Percentiles rank a stretch among this genome's conserved stretches.
These are phyloP conservation scores for Mycogone perniciosa DNA, from an alignment of 2,329 filamentous ascomycete genomes.

Conservation along the genomic window DNA sequence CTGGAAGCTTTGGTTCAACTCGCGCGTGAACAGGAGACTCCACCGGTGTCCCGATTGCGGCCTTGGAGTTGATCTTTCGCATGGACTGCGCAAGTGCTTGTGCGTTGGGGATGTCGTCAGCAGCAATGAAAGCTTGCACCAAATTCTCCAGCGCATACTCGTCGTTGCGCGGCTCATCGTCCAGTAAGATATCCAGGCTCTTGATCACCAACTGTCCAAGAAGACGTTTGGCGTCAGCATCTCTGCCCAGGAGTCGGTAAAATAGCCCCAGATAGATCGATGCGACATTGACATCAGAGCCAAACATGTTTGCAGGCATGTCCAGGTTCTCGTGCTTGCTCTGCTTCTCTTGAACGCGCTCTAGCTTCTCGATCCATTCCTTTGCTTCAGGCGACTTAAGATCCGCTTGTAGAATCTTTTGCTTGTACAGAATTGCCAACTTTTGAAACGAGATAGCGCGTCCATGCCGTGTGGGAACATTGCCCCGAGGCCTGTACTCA, in stretches of 20 bases:
- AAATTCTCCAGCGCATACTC: slow-evolving; percentile 37
- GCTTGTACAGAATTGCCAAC: slow-evolving; percentile 33
- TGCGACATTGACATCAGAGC: slow-evolving; percentile 36
- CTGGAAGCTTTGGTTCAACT: slow-evolving; percentile 31
- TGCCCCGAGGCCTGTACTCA: slow-evolving; percentile 34
- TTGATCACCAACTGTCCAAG: slow-evolving; percentile 30
- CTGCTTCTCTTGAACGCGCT: slow-evolving; percentile 31
- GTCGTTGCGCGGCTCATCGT: slow-evolving; percentile 37
- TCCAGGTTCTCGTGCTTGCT: slow-evolving; percentile 32
- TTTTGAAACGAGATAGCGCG: slow-evolving; percentile 36
- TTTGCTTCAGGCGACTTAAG: slow-evolving; percentile 21
- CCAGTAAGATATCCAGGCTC: slow-evolving; percentile 32
- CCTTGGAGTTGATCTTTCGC: slow-evolving; percentile 28
- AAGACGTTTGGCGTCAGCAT: slow-evolving; percentile 22
- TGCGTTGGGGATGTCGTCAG: slow-evolving; percentile 31
- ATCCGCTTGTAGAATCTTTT: slow-evolving; percentile 25
- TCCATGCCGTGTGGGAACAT: slow-evolving; percentile 32
- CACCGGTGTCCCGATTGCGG: slow-evolving; percentile 21
- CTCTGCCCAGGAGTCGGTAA: slow-evolving; percentile 27
- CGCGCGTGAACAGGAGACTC: slow-evolving; percentile 25
- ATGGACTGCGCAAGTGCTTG: slow-evolving; percentile 33
- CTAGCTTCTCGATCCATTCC: slow-evolving; percentile 29
- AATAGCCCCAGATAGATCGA: slow-evolving; percentile 35
- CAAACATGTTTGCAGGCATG: slow-evolving; percentile 34
- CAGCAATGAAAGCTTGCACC: slow-evolving; percentile 32